Base-by-base conservation (phyloP, 768 basidiomycete species). In the Podaxis mareebaensis region DNA sequence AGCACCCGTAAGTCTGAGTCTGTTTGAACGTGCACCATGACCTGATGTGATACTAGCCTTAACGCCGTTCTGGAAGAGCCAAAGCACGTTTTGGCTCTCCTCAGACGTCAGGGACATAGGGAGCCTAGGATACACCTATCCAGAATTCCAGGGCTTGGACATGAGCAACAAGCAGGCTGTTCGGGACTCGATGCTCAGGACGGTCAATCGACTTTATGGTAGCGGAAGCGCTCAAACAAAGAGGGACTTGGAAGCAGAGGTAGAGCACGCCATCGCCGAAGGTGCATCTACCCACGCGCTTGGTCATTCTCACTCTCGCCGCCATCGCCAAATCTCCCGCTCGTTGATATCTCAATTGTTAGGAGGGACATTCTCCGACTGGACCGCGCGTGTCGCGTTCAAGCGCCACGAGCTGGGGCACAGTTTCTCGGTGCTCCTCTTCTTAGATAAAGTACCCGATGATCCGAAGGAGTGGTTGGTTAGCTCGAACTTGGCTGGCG, bases 381-480 rank as follows among this genome's bases (percentile, higher is more conserved):
- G 82, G 82, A 72, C 77, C 0, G 79, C 72, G 5, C 77, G 79
- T 42, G 72, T 83, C 52, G 70, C 71, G 22, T 69, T 76, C 68
- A 76, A 79, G 70, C 79, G 81, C 64, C 78, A 73, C 67, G 82
- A 78, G 61, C 65, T 82, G 30, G 77, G 77, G 1, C 58, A 71
- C 5, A 79, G 79, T 69, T 84, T 81, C 68, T 70, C 72, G n/a
- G 73, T 85, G 28, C 68, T 79, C n/a, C 64, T 85, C 56, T 85
- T 85, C 79, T 70, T 85, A 4, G 83, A 81, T 1, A 64, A 63
- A 3, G 76, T 78, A 17, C 78, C 78, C 13, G 72, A 69, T 20
- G 74, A 82, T 58, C 70, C 75, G 3, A 62, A 64, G 12, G 65
- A 77, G 17, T 83, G 82, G 81, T 71, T 67, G 49, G 61, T 67